Evolutionary conservation across 73 alveolate genomes (phyloP).

Genomic region (Symbiodinium natans): DNA sequence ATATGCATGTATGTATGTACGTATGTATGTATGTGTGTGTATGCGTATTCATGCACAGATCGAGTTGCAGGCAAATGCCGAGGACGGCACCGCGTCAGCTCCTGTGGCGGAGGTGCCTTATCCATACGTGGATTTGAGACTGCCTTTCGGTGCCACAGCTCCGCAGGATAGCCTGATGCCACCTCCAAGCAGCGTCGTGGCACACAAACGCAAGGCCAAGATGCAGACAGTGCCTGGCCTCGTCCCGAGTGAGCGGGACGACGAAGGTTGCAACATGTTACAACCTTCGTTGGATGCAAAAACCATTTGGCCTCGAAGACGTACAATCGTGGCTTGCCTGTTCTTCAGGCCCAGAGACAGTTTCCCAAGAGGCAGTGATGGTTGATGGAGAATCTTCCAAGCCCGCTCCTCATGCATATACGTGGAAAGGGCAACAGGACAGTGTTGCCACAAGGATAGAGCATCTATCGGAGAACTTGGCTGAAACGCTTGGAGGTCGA

Average conservation of each 20-base stretch:
- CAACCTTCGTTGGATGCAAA: no score
- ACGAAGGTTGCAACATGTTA: no score
- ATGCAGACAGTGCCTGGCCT: background rate
- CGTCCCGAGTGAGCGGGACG: background rate
- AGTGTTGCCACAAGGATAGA: no score
- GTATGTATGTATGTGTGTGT: no score
- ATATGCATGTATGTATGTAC: no score
- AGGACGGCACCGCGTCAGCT: background rate
- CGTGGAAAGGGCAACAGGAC: no score
- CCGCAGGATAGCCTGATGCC: slow-evolving; percentile 31
- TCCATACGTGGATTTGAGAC: no score
- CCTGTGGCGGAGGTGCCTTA: no score
- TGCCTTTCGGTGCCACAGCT: no score
- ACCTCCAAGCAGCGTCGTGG: slow-evolving; percentile 44
- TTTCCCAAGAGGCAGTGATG: background rate
- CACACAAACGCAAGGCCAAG: slow-evolving; percentile 79
- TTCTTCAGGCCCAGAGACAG: background rate
- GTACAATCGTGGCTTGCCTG: no score
- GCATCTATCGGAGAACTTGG: no score
- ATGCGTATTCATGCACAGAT: background rate
- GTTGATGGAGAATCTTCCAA: background rate
- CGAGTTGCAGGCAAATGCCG: background rate
- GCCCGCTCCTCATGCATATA: background rate
- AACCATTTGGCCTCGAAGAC: no score
- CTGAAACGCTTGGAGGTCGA: slow-evolving; percentile 47